phyloP scores from a whole-genome alignment of 2,329 filamentous ascomycete species.

The Aureobasidium lini region DNA sequence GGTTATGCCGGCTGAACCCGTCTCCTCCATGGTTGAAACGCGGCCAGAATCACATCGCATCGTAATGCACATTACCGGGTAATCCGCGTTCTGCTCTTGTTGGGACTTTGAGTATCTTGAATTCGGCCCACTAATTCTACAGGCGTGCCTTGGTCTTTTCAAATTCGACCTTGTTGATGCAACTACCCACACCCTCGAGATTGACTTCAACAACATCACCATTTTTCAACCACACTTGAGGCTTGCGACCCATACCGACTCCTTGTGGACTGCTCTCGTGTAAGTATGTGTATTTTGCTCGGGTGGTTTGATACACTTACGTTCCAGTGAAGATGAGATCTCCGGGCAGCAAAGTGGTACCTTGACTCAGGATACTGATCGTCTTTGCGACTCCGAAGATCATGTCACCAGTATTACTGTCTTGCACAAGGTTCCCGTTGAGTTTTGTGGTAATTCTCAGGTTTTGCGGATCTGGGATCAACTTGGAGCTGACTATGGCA shows the following conservation, averaged over 20 bases:
- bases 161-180: constrained; percentile 35
- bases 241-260: constrained; percentile 62
- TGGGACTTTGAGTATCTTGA: too few species aligned
- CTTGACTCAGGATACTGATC: constrained; percentile 53
- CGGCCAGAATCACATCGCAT: not conserved
- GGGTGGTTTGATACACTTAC: constrained; percentile 14
- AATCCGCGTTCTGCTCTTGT: not conserved
- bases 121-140: constrained; percentile 17
- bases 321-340: constrained; percentile 63
- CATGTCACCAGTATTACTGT: constrained; percentile 53
- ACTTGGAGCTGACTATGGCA: constrained; percentile 53
- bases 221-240: constrained; percentile 61
- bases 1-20: not conserved
- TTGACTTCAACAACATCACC: constrained; percentile 63
- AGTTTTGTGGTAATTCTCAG: constrained; percentile 51
- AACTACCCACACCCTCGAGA: constrained; percentile 58
- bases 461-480: constrained; percentile 52
- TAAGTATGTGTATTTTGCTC: not conserved
- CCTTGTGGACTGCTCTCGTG: constrained; percentile 49
- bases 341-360: constrained; percentile 56
- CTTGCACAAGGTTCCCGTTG: constrained; percentile 53
- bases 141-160: constrained; percentile 35
- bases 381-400: constrained; percentile 55
- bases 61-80: not conserved
- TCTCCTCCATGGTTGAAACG: not conserved